These are phyloP conservation scores for Eimeria necatrix DNA, from an alignment of 169 alveolate genomes.

Conservation along the genomic window DNA sequence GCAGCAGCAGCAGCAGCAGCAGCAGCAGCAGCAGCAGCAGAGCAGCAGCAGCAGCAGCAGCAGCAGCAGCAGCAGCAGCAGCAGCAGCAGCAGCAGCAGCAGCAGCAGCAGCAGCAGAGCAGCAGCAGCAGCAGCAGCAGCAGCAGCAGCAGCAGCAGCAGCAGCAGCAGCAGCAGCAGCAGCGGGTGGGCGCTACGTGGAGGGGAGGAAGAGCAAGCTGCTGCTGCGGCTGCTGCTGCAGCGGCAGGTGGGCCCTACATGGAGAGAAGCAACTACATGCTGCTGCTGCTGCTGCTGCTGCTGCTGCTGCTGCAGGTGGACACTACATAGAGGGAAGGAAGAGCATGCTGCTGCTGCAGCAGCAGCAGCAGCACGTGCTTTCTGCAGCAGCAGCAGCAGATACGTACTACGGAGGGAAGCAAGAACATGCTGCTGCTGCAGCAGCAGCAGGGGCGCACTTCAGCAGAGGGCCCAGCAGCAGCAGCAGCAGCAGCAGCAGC, in stretches of 20 bases:
- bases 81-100: not conserved
- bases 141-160: not conserved
- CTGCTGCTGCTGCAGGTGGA: not conserved
- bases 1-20: not conserved
- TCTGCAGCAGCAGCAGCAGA: no score
- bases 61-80: not conserved
- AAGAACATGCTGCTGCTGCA: not conserved
- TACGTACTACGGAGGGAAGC: no score
- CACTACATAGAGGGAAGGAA: no score
- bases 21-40: not conserved
- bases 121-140: not conserved
- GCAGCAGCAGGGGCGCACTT: conserved; percentile 51
- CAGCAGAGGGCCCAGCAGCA: conserved; percentile 45
- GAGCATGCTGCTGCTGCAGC: conserved; percentile 7
- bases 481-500: conserved; percentile 36
- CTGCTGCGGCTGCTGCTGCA: not conserved
- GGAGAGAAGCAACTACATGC: not conserved
- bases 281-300: conserved; percentile 8
- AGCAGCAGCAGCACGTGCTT: conserved; percentile 37
- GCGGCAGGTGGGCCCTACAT: not conserved
- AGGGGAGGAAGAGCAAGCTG: not conserved
- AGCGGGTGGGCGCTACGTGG: not conserved
- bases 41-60: not conserved
- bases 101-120: not conserved
- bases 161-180: not conserved